Base-by-base conservation (phyloP, 2,329 filamentous ascomycete genomes). In the Aspergillus fructus region DNA sequence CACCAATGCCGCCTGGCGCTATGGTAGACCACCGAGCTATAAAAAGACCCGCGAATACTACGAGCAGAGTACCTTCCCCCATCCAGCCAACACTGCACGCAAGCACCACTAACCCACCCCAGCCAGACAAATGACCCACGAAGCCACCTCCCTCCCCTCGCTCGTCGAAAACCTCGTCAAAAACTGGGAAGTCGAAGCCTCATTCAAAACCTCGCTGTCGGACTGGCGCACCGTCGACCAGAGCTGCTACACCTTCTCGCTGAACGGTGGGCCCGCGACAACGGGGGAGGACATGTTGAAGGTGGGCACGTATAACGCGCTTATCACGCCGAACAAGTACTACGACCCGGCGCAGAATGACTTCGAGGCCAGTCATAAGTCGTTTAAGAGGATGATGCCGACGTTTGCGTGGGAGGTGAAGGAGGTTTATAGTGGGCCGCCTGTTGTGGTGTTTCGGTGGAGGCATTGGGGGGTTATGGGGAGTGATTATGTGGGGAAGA, bases 381-480 rank as follows among this genome's bases (percentile, higher is more conserved):
- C 84, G 0, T 89, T 89, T 71, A 89, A 89, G 76, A 77, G 85
- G 53, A 89, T 89, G 85, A 89, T 89, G 86, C 86, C 86, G 0
- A 85, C 81, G 0, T 89, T 89, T 70, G 86, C 86, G 0, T 89
- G 86, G 85, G 87, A 89, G 72, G 85, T 89, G 1, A 68, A 87
- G 15, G 86, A 89, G 69, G 85, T 89, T 2, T 89, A 87, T 67
- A 83, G 82, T 59, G 86, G 84, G 0, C 85, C 85, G 23, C 86
- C 86, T 2, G 76, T 77, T 12, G 85, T 88, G 37, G 77, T 79
- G 2, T 88, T 89, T 70, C 79, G 83, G 63, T 89, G 86, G 86
- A 77, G 86, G 5, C 87, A 89, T 69, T 89, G 86, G 86, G 86
- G 86, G 0, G 71, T 75, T 4, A 88, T 89, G 83, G 83, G 83